Conservation (phyloP, 139 green algal species). For the Closterium sp. region DNA sequence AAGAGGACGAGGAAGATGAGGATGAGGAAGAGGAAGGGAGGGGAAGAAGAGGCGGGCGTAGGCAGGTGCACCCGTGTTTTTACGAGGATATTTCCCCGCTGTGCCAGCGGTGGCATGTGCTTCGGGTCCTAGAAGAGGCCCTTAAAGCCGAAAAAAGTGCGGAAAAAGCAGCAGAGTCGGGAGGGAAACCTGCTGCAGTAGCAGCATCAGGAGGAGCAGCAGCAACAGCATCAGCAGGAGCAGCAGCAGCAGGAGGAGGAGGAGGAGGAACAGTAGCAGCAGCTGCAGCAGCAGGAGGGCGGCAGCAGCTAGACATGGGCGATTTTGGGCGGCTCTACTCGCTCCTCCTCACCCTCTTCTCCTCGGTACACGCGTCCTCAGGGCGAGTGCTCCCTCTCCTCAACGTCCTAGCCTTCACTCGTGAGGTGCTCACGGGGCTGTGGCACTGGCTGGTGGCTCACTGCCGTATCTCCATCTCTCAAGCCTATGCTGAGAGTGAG, state of each 20-base stretch:
- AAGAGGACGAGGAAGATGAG: not conserved
- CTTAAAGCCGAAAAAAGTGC: not conserved
- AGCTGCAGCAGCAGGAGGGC: not conserved
- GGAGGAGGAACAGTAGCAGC: too few relatives aligned
- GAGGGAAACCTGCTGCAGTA: not conserved
- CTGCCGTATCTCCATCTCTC: not conserved
- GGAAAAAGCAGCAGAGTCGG: not conserved
- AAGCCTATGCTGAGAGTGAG: not conserved
- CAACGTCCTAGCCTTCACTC: not conserved
- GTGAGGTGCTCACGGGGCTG: not conserved
- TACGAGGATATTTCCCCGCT: not conserved
- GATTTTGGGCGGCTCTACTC: not conserved
- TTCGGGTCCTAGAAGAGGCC: not conserved
- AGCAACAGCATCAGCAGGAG: not conserved
- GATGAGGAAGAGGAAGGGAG: not conserved
- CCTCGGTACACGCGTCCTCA: not conserved
- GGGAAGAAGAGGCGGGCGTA: not conserved
- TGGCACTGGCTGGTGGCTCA: not conserved
- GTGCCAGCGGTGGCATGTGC: not conserved
- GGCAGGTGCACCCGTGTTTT: not conserved
- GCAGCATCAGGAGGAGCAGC: not conserved
- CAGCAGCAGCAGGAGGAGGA: not conserved
- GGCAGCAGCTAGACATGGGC: not conserved
- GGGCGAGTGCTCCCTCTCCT: not conserved
- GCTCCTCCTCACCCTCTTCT: not conserved